Conservation (phyloP, 2,329 filamentous ascomycete genomes). For the Fusarium hostae region DNA sequence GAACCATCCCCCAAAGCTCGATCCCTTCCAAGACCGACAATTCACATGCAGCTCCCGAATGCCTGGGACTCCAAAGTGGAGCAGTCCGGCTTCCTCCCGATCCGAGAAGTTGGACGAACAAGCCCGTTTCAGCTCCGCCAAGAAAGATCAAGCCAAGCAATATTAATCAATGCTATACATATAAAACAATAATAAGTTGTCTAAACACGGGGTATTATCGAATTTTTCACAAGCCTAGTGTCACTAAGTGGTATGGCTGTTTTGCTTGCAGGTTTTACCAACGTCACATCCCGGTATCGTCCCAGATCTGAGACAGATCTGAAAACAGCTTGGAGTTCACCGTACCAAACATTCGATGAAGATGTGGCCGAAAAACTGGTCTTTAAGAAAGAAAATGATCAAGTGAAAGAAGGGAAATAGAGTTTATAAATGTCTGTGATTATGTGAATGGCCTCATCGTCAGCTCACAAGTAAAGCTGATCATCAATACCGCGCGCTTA, state of each 20-base stretch:
- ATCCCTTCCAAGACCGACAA: neutral
- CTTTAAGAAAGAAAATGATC: too few relatives aligned
- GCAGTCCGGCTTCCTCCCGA: neutral
- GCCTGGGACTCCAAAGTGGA: neutral
- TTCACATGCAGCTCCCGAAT: neutral
- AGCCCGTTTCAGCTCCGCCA: slow-evolving; percentile 3
- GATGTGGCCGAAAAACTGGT: neutral
- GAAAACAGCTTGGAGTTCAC: neutral
- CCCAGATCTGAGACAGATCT: slow-evolving; percentile 20
- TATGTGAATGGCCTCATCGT: neutral
- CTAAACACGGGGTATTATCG: neutral
- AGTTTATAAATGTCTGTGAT: neutral
- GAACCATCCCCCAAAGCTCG: neutral
- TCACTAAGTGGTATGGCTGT: neutral
- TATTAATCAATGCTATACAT: slow-evolving; percentile 17
- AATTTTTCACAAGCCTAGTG: neutral
- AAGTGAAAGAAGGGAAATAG: neutral
- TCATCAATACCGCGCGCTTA: slow-evolving; percentile 29
- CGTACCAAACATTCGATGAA: neutral
- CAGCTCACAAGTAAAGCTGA: slow-evolving; percentile 9
- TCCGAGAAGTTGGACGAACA: neutral
- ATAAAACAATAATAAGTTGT: neutral
- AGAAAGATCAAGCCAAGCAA: neutral
- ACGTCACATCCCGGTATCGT: slow-evolving; percentile 21
- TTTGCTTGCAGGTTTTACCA: slow-evolving; percentile 26